These are phyloP conservation scores for Exophiala bonariae DNA, from an alignment of 2,329 filamentous ascomycete species.

Conservation along the genomic window DNA sequence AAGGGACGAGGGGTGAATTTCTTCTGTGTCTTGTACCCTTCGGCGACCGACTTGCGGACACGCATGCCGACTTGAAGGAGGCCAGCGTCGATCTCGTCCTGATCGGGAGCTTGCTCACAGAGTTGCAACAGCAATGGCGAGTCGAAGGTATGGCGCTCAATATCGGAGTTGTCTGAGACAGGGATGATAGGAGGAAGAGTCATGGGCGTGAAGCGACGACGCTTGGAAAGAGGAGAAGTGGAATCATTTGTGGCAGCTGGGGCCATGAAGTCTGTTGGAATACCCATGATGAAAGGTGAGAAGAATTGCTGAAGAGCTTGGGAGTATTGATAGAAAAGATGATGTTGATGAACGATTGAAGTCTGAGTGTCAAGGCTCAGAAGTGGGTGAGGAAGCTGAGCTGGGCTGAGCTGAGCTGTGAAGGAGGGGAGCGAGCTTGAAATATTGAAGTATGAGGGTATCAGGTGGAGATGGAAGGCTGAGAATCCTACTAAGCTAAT, in stretches of 20 bases:
- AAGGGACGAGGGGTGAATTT: slow-evolving; percentile 29
- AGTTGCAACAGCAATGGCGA: slow-evolving; percentile 37
- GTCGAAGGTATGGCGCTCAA: slow-evolving; percentile 24
- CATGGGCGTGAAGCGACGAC: slow-evolving; percentile 46
- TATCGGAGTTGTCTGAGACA: slow-evolving; percentile 23
- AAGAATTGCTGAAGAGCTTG: not conserved
- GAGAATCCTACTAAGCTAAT: slow-evolving; percentile 22
- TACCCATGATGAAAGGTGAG: slow-evolving; percentile 11
- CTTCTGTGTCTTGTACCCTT: slow-evolving; percentile 73
- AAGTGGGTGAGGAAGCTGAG: not conserved
- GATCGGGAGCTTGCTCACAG: slow-evolving; percentile 39
- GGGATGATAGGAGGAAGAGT: slow-evolving; percentile 29
- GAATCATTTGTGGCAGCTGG: slow-evolving; percentile 12
- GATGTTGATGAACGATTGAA: slow-evolving; percentile 6
- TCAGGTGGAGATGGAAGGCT: not conserved
- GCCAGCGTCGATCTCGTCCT: slow-evolving; percentile 65
- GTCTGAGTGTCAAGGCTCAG: not conserved
- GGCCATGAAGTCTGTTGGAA: slow-evolving; percentile 15
- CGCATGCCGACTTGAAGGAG: slow-evolving; percentile 94
- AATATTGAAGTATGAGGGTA: not conserved
- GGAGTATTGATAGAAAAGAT: slow-evolving; percentile 30
- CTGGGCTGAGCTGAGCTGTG: not conserved
- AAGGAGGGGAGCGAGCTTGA: not conserved
- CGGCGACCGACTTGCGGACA: slow-evolving; percentile 85
- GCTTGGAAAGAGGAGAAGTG: slow-evolving; percentile 36